phyloP scores from a whole-genome alignment of 768 basidiomycete genomes.

The Phanerochaete sordida region DNA sequence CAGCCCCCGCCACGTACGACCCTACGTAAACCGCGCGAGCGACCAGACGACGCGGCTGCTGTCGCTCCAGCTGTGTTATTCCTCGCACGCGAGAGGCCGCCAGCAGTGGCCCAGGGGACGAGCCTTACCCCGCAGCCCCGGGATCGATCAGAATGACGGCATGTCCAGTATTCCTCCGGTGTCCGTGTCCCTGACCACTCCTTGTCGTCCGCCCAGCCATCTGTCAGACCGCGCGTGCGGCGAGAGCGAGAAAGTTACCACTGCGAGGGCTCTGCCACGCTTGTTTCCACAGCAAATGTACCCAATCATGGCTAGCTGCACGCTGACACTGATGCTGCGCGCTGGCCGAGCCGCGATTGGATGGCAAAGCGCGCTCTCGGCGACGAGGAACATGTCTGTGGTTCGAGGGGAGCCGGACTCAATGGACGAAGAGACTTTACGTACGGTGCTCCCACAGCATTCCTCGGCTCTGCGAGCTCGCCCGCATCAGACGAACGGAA shows the following conservation, averaged over 20 bases:
- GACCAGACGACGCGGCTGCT: neutral
- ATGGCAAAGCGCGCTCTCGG: too few species aligned
- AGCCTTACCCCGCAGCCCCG: neutral
- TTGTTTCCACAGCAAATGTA: neutral
- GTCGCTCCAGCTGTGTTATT: neutral
- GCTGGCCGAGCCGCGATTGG: too few species aligned
- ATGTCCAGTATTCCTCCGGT: neutral
- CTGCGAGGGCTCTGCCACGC: neutral
- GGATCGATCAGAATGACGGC: conserved; percentile 3
- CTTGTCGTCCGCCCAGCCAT: neutral
- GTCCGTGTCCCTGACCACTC: neutral
- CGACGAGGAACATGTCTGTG: too few species aligned
- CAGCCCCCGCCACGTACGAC: neutral
- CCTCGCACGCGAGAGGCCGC: neutral
- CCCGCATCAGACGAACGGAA: neutral
- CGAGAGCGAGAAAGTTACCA: neutral
- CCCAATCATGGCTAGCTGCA: neutral
- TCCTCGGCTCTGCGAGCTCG: neutral
- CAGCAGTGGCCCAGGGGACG: neutral
- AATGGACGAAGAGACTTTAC: conserved; percentile 7
- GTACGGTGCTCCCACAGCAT: conserved; percentile 22
- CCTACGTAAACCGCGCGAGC: too few species aligned
- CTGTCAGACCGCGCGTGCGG: neutral
- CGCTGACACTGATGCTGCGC: too few species aligned
- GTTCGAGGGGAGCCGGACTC: too few species aligned